Base-by-base conservation (phyloP, 495 filamentous ascomycete species). In the Pyrenula aspistea region DNA sequence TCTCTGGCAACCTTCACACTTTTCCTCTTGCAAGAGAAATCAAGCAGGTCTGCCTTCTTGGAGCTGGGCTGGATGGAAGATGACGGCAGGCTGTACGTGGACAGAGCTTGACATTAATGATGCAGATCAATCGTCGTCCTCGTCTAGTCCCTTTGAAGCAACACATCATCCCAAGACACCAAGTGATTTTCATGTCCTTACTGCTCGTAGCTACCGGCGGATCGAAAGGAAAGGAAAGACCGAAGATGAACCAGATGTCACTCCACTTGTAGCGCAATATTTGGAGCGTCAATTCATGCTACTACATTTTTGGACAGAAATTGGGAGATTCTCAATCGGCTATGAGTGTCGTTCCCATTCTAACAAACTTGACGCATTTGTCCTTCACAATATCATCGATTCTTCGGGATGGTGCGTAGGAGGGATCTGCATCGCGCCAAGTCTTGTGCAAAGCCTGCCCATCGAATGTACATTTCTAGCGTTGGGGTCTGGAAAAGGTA, bases 21-120 rank as follows among this genome's bases (percentile, higher is more conserved):
- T 52, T 8, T 20, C 50, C n/a, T 4, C n/a, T 20, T 21, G 50
- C n/a, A 20, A 24, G 20, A 19, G 20, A 24, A 21, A 20, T 24
- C n/a, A 20, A 20, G 19, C 50, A 52, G 19, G 8, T 21, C n/a
- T 52, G 10, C 50, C 50, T 4, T 21, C 19, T 24, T 52, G 50
- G 50, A 52, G 50, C 22, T 52, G 50, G 50, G 50, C 50, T 10
- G 50, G 19, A 52, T 52, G 50, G 50, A 52, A 15, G 31, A 42
- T 42, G 31, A 42, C 4, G 31, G 31, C 8, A 42, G 31, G 31
- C 31, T 42, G 31, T 15, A 8, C 8, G 31, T 42, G 31, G 31
- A 42, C 31, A 15, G 31, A 42, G 15, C 31, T 42, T 42, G 31
- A 42, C 31, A 42, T 42, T 4, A 42, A 15, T 4, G 15, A 42